Base-by-base conservation (phyloP, 1,284 basidiomycete genomes). In the Ustilago bromivora region DNA sequence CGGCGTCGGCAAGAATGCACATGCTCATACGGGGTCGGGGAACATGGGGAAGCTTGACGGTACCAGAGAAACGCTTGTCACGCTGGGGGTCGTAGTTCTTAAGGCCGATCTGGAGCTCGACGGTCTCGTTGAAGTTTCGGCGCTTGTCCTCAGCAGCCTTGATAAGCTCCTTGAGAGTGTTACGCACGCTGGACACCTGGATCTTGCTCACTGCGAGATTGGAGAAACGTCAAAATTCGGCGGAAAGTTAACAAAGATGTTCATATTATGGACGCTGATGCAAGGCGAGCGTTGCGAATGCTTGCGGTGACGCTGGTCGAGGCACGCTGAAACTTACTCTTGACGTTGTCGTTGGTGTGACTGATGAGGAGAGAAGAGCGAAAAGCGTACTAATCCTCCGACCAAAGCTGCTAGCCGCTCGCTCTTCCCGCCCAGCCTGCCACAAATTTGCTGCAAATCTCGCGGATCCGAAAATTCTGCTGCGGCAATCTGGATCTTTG, bases 1-100 rank as follows among this genome's bases (percentile, higher is more conserved):
- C 93, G 57, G 96, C 96, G 89, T 99, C 96, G 79, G 96, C 96
- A 83, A 99, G 93, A 91, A 99, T 98, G 91, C 96, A 98, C 87
- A 99, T 92, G 85, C 93, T 94, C 96, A 99, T 98, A 89, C 96
- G 93, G 69, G 96, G 96, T 83, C 96, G 95, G 84, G 97, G 97
- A 81, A 98, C 91, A 87, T 97, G 91, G 85, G 96, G 96, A 66
- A 99, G 92, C 89, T 94, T 95, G 81, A 51, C 73, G 54, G 83
- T 84, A 75, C 81, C 80, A 61, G 78, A 81, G 84, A 86, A 86
- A 85, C 84, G 84, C 82, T 86, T 86, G 84, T 86, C 84, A 82
- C 84, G 84, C 80, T 85, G 77, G 49, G 84, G 82, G 80, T 86
- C 84, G 82, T 86, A 86, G 81, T 84, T 84, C 84, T 86, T 86